These are phyloP conservation scores for Phytopythium litorale DNA, from an alignment of 352 stramenopile species.

Conservation along the genomic window DNA sequence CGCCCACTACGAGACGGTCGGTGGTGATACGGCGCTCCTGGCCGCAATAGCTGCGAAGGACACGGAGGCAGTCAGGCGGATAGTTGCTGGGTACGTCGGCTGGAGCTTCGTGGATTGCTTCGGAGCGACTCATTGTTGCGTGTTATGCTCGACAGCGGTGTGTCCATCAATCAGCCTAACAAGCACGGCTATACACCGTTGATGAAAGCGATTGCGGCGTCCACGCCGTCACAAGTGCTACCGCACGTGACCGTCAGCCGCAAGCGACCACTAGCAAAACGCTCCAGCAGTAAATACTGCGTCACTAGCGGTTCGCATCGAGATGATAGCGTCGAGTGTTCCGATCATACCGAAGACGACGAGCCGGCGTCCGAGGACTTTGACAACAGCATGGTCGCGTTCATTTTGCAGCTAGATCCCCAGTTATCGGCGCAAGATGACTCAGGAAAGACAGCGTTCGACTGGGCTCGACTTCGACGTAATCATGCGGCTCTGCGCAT, in stretches of 20 bases:
- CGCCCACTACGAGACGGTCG: slow-evolving; percentile 45
- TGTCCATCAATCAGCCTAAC: slow-evolving; percentile 53
- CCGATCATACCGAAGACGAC: neutral
- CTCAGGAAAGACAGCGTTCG: slow-evolving; percentile 52
- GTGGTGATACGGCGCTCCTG: slow-evolving; percentile 57
- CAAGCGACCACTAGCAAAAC: neutral
- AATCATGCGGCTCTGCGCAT: slow-evolving; percentile 32
- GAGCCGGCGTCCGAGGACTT: slow-evolving; percentile 11
- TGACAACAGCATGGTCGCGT: slow-evolving; percentile 47
- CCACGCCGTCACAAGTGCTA: slow-evolving; percentile 9
- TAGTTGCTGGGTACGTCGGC: slow-evolving; percentile 20
- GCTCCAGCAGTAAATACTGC: neutral
- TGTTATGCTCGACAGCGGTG: slow-evolving; percentile 20
- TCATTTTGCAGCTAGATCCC: slow-evolving; percentile 35
- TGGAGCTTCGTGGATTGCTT: neutral
- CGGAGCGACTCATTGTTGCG: neutral
- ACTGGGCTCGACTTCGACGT: slow-evolving; percentile 55
- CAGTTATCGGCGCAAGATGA: slow-evolving; percentile 38
- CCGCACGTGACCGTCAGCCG: neutral
- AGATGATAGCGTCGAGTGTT: neutral
- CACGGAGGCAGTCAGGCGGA: slow-evolving; percentile 26
- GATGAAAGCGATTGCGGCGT: slow-evolving; percentile 69
- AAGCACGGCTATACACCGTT: slow-evolving; percentile 60
- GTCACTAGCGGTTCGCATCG: neutral
- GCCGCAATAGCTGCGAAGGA: slow-evolving; percentile 50